A percentile compares a stretch with the other conserved stretches of the same genome.
Evolutionary conservation across 2,329 filamentous ascomycete species (phyloP).

Genomic region (Penicillium hesseltinei): DNA sequence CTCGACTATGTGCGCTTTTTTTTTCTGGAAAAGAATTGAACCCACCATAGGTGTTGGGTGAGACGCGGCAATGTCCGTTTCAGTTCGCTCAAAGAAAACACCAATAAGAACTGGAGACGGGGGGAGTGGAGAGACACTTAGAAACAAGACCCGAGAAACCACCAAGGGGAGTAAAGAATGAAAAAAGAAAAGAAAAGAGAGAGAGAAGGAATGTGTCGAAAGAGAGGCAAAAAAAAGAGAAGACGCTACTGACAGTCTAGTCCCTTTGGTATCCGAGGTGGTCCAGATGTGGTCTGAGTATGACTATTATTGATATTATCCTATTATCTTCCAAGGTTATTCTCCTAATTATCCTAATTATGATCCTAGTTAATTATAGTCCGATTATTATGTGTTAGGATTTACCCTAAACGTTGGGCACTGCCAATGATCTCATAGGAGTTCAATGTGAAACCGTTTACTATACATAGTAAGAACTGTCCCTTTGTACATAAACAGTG

Average conservation of each 20-base stretch:
- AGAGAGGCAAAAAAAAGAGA: neutral
- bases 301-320: neutral
- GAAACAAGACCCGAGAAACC: neutral
- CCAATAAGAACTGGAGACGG: slow-evolving; percentile 7
- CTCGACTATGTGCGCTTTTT: neutral
- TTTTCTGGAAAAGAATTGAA: neutral
- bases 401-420: neutral
- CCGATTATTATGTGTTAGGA: neutral
- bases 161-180: neutral
- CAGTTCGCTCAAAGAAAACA: slow-evolving; percentile 7
- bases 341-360: too few relatives aligned
- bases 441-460: slow-evolving; percentile 15
- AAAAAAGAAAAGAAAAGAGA: neutral
- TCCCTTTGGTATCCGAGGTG: neutral
- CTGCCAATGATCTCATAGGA: slow-evolving; percentile 4
- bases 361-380: too few relatives aligned
- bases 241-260: slow-evolving; percentile 5
- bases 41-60: slow-evolving; percentile 2
- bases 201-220: neutral
- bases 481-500: neutral
- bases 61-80: slow-evolving; percentile 7
- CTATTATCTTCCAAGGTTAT: neutral
- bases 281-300: neutral
- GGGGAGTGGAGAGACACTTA: slow-evolving; percentile 15
- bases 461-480: slow-evolving; percentile 10